Evolutionary conservation across 2,329 filamentous ascomycete genomes (phyloP).

Genomic region (Tolypocladium tropicale): DNA sequence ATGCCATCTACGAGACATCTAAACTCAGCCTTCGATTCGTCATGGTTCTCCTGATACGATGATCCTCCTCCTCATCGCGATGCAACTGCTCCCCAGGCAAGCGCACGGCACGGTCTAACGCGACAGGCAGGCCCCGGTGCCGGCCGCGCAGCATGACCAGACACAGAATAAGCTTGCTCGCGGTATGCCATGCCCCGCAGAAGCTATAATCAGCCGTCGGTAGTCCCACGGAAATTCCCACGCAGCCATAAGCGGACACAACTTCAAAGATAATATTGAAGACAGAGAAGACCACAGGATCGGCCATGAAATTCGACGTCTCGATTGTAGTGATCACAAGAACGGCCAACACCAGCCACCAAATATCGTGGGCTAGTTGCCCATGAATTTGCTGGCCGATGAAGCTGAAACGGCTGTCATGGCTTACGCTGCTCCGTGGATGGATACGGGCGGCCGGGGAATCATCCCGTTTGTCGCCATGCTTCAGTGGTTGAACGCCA

Average conservation of each 20-base stretch:
- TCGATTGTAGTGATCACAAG: background rate
- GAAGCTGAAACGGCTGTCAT: background rate
- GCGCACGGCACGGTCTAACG: background rate
- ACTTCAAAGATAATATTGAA: background rate
- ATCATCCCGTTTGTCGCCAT: background rate
- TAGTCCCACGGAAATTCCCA: background rate
- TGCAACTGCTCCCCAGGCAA: background rate
- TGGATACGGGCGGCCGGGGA: background rate
- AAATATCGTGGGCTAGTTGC: background rate
- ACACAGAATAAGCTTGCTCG: background rate
- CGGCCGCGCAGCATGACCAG: background rate
- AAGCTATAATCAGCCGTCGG: background rate
- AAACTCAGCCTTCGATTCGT: background rate
- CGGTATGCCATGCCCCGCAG: background rate
- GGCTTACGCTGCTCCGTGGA: background rate
- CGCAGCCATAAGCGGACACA: background rate
- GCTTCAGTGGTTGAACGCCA: background rate
- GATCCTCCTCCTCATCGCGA: background rate
- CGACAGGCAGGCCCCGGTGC: background rate
- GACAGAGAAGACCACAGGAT: background rate
- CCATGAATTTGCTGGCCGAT: background rate
- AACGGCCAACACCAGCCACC: background rate
- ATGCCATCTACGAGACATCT: background rate
- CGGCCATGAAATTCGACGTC: background rate
- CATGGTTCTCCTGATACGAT: background rate